phyloP scores from a whole-genome alignment of 2,329 filamentous ascomycete genomes.

The Acrocalymma vagum region DNA sequence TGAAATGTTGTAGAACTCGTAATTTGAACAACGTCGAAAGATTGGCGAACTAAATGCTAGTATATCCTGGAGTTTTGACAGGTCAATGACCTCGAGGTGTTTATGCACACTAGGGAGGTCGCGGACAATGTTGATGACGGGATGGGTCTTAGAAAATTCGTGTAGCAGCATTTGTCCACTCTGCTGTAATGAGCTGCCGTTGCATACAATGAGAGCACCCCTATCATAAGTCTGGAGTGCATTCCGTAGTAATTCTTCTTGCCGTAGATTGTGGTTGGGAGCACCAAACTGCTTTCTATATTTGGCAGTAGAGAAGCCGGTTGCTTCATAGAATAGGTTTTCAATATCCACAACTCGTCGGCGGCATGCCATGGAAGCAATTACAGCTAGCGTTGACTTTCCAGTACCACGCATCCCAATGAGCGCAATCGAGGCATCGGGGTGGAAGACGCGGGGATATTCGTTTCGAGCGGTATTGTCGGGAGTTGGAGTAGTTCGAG shows the following conservation, averaged over 20 bases:
- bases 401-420: constrained; percentile 78
- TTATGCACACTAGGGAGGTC: constrained; percentile 70
- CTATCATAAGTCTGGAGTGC: constrained; percentile 66
- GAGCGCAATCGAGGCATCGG: constrained; percentile 74
- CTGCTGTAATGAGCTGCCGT: constrained; percentile 71
- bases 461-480: too few relatives aligned
- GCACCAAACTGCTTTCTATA: constrained; percentile 71
- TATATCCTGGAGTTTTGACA: constrained; percentile 65
- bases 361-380: constrained; percentile 74
- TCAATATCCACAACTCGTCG: constrained; percentile 75
- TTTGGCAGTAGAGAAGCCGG: constrained; percentile 66
- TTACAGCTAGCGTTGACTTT: constrained; percentile 78
- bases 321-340: constrained; percentile 69
- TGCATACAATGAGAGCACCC: constrained; percentile 75
- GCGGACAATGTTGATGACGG: constrained; percentile 75
- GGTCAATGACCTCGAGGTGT: constrained; percentile 63
- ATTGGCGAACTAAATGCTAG: constrained; percentile 65
- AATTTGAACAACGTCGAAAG: constrained; percentile 73
- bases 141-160: constrained; percentile 70
- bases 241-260: constrained; percentile 69
- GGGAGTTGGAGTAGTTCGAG: constrained; percentile 35
- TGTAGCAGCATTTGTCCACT: constrained; percentile 67
- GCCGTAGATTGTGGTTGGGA: constrained; percentile 69
- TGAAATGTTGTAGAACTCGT: constrained; percentile 79
- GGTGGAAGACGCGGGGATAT: constrained; percentile 56